A percentile compares a stretch with the other conserved stretches of the same genome.
phyloP scores from a whole-genome alignment of 2,329 filamentous ascomycete genomes.

The Botryotinia convoluta region DNA sequence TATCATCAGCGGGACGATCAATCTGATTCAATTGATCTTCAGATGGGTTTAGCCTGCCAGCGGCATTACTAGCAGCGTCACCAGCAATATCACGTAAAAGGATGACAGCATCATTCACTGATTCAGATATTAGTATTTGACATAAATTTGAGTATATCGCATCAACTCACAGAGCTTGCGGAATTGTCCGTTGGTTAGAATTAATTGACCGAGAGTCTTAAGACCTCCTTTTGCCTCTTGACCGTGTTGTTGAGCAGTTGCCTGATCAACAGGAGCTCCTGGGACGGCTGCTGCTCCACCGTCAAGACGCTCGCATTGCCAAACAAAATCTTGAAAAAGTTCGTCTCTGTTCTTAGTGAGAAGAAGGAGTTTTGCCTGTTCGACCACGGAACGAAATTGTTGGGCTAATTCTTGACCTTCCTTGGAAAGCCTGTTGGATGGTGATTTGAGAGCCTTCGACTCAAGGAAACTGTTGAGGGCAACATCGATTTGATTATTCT shows the following conservation, averaged over 20 bases:
- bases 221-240: slow-evolving; percentile 81
- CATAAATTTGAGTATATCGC: not conserved
- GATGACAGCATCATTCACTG: slow-evolving; percentile 73
- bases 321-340: slow-evolving; percentile 93
- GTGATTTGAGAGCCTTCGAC: slow-evolving; percentile 66
- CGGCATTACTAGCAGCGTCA: slow-evolving; percentile 80
- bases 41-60: slow-evolving; percentile 70
- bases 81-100: slow-evolving; percentile 88
- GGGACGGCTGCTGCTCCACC: slow-evolving; percentile 60
- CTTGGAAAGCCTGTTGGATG: slow-evolving; percentile 72
- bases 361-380: slow-evolving; percentile 79
- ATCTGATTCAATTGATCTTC: slow-evolving; percentile 75
- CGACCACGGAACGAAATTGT: slow-evolving; percentile 76
- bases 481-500: slow-evolving; percentile 78
- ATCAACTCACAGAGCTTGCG: slow-evolving; percentile 30
- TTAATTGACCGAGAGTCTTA: slow-evolving; percentile 79
- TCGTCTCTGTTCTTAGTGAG: slow-evolving; percentile 95
- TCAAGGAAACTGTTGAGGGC: slow-evolving; percentile 84
- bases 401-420: slow-evolving; percentile 78
- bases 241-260: slow-evolving; percentile 76
- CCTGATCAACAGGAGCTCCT: slow-evolving; percentile 68
- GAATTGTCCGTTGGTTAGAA: slow-evolving; percentile 89
- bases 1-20: slow-evolving; percentile 81
- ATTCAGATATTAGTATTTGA: slow-evolving; percentile 27
- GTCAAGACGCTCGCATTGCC: slow-evolving; percentile 78